Conservation (phyloP, 2,329 filamentous ascomycete species). For the Macrophomina tecta region DNA sequence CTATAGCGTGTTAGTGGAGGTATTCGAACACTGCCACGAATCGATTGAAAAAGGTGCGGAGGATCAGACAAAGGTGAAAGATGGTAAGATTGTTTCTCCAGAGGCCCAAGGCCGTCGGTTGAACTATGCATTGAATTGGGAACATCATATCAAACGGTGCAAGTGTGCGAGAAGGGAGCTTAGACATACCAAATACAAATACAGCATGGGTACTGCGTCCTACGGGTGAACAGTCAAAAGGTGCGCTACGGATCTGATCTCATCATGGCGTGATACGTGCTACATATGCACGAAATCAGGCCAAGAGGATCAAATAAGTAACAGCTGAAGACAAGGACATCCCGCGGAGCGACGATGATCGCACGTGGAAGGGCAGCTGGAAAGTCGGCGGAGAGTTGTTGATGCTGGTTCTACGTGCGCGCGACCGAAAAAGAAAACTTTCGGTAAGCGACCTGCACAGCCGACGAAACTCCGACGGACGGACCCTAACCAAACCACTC, state of each 20-base stretch:
- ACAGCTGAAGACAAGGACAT: background rate
- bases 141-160: slow-evolving; percentile 12
- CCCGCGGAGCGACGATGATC: background rate
- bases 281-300: background rate
- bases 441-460: background rate
- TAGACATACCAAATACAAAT: background rate
- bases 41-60: background rate
- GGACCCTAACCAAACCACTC: too few relatives aligned
- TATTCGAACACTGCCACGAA: background rate
- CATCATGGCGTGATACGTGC: background rate
- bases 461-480: background rate
- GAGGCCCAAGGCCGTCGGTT: slow-evolving; percentile 22
- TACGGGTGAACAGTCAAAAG: background rate
- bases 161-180: background rate
- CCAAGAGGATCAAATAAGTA: background rate
- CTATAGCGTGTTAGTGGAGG: background rate
- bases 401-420: background rate
- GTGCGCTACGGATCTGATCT: too few relatives aligned
- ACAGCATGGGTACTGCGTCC: background rate
- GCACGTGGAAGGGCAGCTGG: background rate
- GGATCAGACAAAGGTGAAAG: slow-evolving; percentile 27
- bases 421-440: background rate
- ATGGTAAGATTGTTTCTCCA: slow-evolving; percentile 27
- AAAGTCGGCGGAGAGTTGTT: background rate
- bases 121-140: slow-evolving; percentile 27